Evolutionary conservation across 148 eudicot species (phyloP).

Genomic region (Vaccinium myrtillus): DNA sequence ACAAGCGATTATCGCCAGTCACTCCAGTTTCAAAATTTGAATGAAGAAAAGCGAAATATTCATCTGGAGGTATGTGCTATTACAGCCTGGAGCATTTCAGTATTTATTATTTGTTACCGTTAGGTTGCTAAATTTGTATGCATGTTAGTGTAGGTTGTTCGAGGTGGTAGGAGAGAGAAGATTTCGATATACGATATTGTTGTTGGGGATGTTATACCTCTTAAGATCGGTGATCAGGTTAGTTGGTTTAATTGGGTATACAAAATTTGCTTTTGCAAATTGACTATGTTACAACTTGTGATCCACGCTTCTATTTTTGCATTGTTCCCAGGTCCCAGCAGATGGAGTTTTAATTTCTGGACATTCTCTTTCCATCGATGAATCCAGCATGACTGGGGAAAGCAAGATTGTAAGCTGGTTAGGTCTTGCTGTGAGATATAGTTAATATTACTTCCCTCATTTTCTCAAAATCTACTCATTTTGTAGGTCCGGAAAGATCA

Average conservation of each 20-base stretch:
- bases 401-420: constrained; percentile 84
- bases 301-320: constrained; percentile 2
- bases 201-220: constrained; percentile 90
- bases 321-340: constrained; percentile 65
- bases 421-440: constrained; percentile 19
- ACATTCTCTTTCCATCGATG: constrained; percentile 83
- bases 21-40: constrained; percentile 85
- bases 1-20: constrained; percentile 86
- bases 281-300: neutral
- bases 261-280: neutral
- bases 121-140: constrained; percentile 9
- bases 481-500: constrained; percentile 67
- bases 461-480: constrained; percentile 21
- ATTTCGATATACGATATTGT: constrained; percentile 80
- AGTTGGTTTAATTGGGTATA: neutral
- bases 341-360: constrained; percentile 78
- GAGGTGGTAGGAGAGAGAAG: constrained; percentile 88
- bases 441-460: constrained; percentile 7
- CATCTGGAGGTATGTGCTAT: constrained; percentile 59
- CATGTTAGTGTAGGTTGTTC: constrained; percentile 50
- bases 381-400: constrained; percentile 99
- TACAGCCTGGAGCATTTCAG: constrained; percentile 6
- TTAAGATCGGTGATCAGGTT: constrained; percentile 92
- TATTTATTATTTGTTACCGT: neutral
- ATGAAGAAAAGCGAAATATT: constrained; percentile 82